Conservation (phyloP, 495 filamentous ascomycete genomes). For the Podospora pseudoanserina region DNA sequence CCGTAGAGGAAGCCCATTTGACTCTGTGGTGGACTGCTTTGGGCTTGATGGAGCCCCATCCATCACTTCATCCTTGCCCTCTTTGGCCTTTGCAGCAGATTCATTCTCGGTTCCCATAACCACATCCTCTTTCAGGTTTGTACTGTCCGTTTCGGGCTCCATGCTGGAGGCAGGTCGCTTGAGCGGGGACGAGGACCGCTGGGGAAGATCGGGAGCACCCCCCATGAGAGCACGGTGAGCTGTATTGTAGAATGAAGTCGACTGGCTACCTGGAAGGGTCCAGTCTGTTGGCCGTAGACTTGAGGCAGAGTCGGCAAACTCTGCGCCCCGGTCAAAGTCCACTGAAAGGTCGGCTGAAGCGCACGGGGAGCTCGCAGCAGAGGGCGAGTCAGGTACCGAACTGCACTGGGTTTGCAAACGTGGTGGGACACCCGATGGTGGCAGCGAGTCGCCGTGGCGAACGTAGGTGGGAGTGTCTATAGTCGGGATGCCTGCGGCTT, state of each 20-base stretch:
- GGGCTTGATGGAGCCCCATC: not conserved
- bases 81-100: not conserved
- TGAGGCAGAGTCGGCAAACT: slow-evolving; percentile 36
- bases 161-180: slow-evolving; percentile 54
- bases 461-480: slow-evolving; percentile 53
- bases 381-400: slow-evolving; percentile 49
- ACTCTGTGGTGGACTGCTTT: not conserved
- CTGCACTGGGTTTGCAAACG: slow-evolving; percentile 48
- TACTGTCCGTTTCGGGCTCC: slow-evolving; percentile 39
- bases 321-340: slow-evolving; percentile 56
- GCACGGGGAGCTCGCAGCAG: slow-evolving; percentile 62
- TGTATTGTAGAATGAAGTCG: slow-evolving; percentile 38
- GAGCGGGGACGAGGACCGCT: slow-evolving; percentile 53
- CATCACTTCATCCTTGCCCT: slow-evolving; percentile 8
- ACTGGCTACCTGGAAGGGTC: slow-evolving; percentile 32
- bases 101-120: slow-evolving; percentile 43
- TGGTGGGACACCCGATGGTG: slow-evolving; percentile 45
- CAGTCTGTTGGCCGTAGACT: slow-evolving; percentile 21
- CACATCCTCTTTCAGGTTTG: slow-evolving; percentile 43
- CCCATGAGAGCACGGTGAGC: slow-evolving; percentile 51
- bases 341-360: slow-evolving; percentile 69
- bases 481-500: slow-evolving; percentile 33
- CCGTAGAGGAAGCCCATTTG: not conserved
- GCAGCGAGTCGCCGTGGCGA: slow-evolving; percentile 53
- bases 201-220: slow-evolving; percentile 47